Percentiles rank a stretch among this genome's conserved stretches.
Conservation (phyloP, 805 yeast genomes). For the Tetrapisispora pingtungensis region DNA sequence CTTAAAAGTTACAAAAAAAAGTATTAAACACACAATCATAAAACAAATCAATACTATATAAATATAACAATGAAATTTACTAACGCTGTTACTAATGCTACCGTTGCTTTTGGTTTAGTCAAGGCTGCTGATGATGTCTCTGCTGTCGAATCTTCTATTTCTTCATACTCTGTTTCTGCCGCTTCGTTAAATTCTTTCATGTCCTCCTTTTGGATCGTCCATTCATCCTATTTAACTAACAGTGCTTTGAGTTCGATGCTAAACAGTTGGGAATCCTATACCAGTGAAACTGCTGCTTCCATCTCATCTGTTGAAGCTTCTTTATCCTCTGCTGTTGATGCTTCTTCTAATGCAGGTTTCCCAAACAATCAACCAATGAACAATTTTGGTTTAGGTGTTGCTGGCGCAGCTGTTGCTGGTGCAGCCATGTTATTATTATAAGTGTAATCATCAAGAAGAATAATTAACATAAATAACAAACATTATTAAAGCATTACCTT, state of each 20-base stretch:
- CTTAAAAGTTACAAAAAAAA: no score
- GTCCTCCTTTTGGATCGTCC: neutral
- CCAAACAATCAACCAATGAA: neutral
- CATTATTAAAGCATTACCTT: no score
- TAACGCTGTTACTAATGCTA: neutral
- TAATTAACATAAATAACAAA: no score
- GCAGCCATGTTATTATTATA: slow-evolving; percentile 1
- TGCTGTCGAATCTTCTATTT: neutral
- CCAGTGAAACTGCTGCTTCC: neutral
- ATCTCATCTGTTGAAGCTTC: slow-evolving; percentile 2
- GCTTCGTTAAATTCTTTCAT: neutral
- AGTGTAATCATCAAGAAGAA: no score
- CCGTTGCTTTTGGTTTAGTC: neutral
- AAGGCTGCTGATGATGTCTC: neutral
- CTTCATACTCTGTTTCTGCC: neutral
- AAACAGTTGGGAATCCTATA: neutral
- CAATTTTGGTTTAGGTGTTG: neutral
- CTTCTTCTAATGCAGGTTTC: neutral
- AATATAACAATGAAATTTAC: neutral
- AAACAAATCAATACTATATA: no score
- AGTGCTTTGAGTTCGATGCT: neutral
- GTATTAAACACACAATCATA: neutral
- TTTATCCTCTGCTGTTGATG: neutral
- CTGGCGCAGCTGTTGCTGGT: slow-evolving; percentile 1
- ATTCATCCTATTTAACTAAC: neutral